A percentile compares a stretch with the other conserved stretches of the same genome.
Evolutionary conservation across 805 yeast species (phyloP).

Genomic region (Novakomyces olei): DNA sequence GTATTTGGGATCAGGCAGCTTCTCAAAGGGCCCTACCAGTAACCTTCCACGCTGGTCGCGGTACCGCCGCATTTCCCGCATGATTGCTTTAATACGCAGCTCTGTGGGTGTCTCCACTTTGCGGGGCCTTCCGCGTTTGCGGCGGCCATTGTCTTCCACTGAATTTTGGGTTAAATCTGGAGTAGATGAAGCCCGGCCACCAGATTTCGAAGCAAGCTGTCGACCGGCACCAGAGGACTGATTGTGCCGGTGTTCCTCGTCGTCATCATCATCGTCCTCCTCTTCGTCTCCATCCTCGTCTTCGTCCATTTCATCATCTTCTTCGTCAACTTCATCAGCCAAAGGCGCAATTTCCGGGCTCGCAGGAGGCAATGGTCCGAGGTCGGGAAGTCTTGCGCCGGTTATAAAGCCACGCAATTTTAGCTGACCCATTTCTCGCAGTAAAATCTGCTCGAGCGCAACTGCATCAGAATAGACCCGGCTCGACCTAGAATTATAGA

Average conservation of each 20-base stretch:
- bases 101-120: slow-evolving; percentile 80
- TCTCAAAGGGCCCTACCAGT: slow-evolving; percentile 40
- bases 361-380: too few species aligned
- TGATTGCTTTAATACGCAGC: slow-evolving; percentile 67
- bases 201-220: neutral
- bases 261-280: slow-evolving; percentile 5
- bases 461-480: slow-evolving; percentile 74
- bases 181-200: neutral
- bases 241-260: neutral
- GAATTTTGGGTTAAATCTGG: neutral
- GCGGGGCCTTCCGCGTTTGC: slow-evolving; percentile 76
- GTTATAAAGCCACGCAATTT: too few species aligned
- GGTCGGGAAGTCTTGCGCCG: too few species aligned
- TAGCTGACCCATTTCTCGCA: too few species aligned
- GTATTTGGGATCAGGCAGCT: slow-evolving; percentile 46
- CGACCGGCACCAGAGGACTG: neutral
- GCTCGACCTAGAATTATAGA: slow-evolving; percentile 80
- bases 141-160: slow-evolving; percentile 22
- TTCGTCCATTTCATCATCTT: slow-evolving; percentile 6
- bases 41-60: slow-evolving; percentile 11
- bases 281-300: slow-evolving; percentile 6
- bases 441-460: too few species aligned
- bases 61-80: slow-evolving; percentile 46
- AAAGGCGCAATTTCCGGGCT: too few species aligned
- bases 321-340: too few species aligned